phyloP scores from a whole-genome alignment of 345 rosid species.

The Durio zibethinus region DNA sequence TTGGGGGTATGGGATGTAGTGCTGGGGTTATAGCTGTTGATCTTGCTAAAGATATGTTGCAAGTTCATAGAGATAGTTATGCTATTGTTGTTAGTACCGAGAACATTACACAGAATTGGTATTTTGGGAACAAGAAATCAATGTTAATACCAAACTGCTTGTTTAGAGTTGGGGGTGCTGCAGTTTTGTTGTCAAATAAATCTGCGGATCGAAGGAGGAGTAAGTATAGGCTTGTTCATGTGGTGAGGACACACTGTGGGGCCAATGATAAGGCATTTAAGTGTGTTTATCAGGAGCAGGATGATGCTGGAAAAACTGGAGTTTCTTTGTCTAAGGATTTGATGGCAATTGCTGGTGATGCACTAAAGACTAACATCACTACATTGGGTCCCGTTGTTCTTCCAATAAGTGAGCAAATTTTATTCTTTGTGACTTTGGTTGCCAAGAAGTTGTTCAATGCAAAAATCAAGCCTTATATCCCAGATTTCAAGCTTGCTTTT shows the following conservation, averaged over 20 bases:
- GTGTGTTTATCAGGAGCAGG: conserved; percentile 91
- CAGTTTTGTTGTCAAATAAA: conserved; percentile 66
- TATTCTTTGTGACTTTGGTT: conserved; percentile 72
- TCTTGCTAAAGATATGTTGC: conserved; percentile 79
- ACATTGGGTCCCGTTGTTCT: conserved; percentile 91
- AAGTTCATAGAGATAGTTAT: conserved; percentile 80
- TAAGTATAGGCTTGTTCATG: conserved; percentile 83
- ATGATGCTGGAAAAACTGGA: conserved; percentile 69
- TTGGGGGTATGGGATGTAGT: conserved; percentile 96
- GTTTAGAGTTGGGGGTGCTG: conserved; percentile 84
- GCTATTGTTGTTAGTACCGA: conserved; percentile 93
- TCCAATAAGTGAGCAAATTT: conserved; percentile 83
- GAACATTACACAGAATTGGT: conserved; percentile 93
- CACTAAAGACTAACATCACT: conserved; percentile 79
- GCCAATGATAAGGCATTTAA: conserved; percentile 81
- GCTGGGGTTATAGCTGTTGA: conserved; percentile 86
- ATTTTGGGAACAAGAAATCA: conserved; percentile 86
- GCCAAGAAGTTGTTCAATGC: conserved; percentile 62
- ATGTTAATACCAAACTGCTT: conserved; percentile 89
- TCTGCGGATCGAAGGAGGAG: conserved; percentile 52
- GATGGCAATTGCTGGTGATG: conserved; percentile 89
- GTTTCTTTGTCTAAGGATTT: conserved; percentile 87
- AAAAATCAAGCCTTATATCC: conserved; percentile 78
- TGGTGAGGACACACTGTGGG: conserved; percentile 96
- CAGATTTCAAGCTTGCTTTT: conserved; percentile 91